Evolutionary conservation across 2,329 filamentous ascomycete species (phyloP), one percentile per base, ranked within the genome.

Genomic region (Gyromitra esculenta): DNA sequence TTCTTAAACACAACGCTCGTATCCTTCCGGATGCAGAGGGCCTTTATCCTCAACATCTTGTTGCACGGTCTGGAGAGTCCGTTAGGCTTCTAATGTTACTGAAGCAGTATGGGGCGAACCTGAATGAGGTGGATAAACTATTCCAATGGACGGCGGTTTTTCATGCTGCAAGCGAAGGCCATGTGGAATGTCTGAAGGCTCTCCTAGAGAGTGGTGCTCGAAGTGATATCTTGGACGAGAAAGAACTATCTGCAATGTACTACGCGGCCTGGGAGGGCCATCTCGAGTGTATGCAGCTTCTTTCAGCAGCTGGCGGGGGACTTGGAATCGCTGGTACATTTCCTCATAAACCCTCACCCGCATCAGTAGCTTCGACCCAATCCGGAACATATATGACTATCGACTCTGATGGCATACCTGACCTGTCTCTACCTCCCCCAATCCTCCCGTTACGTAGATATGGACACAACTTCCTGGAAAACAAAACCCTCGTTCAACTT

Each of bases 251-350:
- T 1, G 94, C 96, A 37, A 94, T 98, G 90, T 99, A 99, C 84
- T 99, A 99, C 84, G 96, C 96, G 13, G 95, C 94, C 0, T 99
- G 96, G 96, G 96, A 99, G 85, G 96, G 96, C 0, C 93, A 98
- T 82, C 85, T 98, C 70, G 91, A 95, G 81, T 98, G 96, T 85
- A 97, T 99, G 92, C 91, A 91, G 81, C 87, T 97, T 6, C 88
- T 99, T 41, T 90, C 90, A 3, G 89, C 90, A 0, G 84, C 85
- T 31, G 78, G 80, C 5, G 77, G 79, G 4, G 79, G 79, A 5
- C 76, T 81, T 15, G 80, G 80, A 8, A 80, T 80, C 6, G 75
- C 76, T 15, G 77, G 76, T 15, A 57, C 65, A 35, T 73, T 79
- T 31, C 73, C 79, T 50, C 68, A 70, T 25, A 69, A 70, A n/a